Conservation (phyloP, 176 grass and related monocot species). For the Carex kokanica region DNA sequence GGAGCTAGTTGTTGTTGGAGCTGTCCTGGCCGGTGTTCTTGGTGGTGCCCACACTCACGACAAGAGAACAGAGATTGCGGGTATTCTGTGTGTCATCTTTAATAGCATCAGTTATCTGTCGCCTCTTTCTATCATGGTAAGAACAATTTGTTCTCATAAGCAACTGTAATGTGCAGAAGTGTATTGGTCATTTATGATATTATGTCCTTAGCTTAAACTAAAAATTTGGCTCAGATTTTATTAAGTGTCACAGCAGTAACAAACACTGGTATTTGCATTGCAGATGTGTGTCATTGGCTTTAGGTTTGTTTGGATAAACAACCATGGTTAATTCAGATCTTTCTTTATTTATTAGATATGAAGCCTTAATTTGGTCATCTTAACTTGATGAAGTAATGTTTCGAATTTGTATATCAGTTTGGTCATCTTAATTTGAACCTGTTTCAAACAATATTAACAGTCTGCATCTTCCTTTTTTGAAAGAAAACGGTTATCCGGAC, state of each 20-base stretch:
- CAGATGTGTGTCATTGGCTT: neutral
- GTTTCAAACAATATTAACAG: too few species aligned
- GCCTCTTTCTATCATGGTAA: slow-evolving; percentile 66
- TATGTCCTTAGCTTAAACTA: too few species aligned
- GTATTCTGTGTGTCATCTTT: slow-evolving; percentile 57
- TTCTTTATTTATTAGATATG: too few species aligned
- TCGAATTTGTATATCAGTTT: too few species aligned
- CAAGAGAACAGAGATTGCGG: slow-evolving; percentile 54
- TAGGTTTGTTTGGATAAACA: neutral
- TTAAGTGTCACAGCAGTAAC: neutral
- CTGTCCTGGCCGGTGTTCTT: slow-evolving; percentile 40
- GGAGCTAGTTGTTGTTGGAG: slow-evolving; percentile 43
- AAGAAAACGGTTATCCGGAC: too few species aligned
- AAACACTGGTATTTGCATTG: neutral
- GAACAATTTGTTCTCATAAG: neutral
- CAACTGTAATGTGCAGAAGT: neutral
- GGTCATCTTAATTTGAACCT: too few species aligned
- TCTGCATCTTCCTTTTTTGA: too few species aligned
- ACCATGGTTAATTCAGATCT: too few species aligned
- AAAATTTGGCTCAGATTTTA: neutral
- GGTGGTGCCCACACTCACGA: slow-evolving; percentile 36
- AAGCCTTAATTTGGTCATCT: too few species aligned
- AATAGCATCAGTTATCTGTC: slow-evolving; percentile 51
- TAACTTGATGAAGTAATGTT: too few species aligned
- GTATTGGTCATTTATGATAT: neutral